Base-by-base conservation (phyloP, 352 stramenopile genomes). In the Albugo candida region DNA sequence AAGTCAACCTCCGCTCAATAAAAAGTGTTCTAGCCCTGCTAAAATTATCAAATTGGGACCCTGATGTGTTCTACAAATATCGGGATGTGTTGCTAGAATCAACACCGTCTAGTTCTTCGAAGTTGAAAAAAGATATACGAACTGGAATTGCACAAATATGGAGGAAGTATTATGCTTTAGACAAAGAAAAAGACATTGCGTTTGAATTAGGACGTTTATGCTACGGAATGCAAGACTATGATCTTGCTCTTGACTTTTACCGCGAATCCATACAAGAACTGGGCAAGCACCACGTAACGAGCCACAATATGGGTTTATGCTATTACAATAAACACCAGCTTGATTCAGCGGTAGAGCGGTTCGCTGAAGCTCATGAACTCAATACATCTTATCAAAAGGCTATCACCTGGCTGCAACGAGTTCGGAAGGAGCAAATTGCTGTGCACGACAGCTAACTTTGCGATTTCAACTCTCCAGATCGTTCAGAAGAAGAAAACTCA, bases 31-130 rank as follows among this genome's bases (percentile, higher is more conserved):
- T 97, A 13, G 72, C 85, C 27, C 59, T 97, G 20, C 64, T 97
- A 40, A 95, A 95, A 54, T 69, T 97, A 13, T 81, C 76, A 40
- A 69, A 87, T 31, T 96, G 83, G 77, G 89, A 97, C 55, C 78
- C 87, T 11, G 89, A 97, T 53, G 78, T 96, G 27, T 97, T 97
- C 58, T 97, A 95, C 59, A 97, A 96, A 55, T 96, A 97, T 53
- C 73, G 86, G 17, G 79, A 96, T 49, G 69, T 83, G 27, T 63
- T 97, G 24, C 63, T 97, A 11, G 81, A 94, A 50, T 80, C 95
- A 54, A 75, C 72, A 38, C 70, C 75, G 0, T 64, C 58, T 42
- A 73, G 67, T 13, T 47, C 67, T 4, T 55, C 58, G 11, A 83
- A 86, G 48, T 60, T 87, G 39, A 76, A 76, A 39, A 55, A 65